Percentiles rank a stretch among this genome's conserved stretches.
Evolutionary conservation across 2,329 filamentous ascomycete species (phyloP).

Genomic region (Cladosporium cucumerinum): DNA sequence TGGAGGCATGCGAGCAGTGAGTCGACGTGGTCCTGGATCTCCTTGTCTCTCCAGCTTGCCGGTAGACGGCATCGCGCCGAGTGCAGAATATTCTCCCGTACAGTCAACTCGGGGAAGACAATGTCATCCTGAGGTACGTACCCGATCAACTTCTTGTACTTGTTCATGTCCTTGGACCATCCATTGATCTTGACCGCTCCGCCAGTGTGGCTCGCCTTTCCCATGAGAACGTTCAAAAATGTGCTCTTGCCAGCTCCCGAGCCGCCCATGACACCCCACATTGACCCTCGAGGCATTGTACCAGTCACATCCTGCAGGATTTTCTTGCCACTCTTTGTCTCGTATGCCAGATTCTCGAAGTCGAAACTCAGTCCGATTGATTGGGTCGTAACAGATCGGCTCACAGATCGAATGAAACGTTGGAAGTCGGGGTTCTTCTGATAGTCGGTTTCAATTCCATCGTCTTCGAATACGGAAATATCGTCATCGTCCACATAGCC

Average conservation of each 20-base stretch:
- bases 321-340: conserved; percentile 73
- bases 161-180: conserved; percentile 41
- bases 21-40: conserved; percentile 55
- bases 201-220: conserved; percentile 50
- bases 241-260: conserved; percentile 60
- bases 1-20: conserved; percentile 54
- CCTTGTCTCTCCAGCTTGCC: conserved; percentile 47
- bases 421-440: conserved; percentile 42
- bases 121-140: conserved; percentile 63
- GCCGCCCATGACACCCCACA: conserved; percentile 60
- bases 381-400: conserved; percentile 49
- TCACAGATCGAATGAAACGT: conserved; percentile 53
- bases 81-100: conserved; percentile 61
- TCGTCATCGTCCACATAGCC: conserved; percentile 25
- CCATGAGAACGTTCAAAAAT: conserved; percentile 61
- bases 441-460: conserved; percentile 27
- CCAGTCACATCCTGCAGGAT: conserved; percentile 69
- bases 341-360: conserved; percentile 73
- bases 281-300: conserved; percentile 51
- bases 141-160: conserved; percentile 59
- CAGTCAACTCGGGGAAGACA: conserved; percentile 57
- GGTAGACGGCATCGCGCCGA: conserved; percentile 56
- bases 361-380: conserved; percentile 54
- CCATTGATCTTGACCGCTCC: conserved; percentile 55
- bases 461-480: conserved; percentile 30